Evolutionary conservation across 352 stramenopile species (phyloP).

Genomic region (Pythium rishiriense): DNA sequence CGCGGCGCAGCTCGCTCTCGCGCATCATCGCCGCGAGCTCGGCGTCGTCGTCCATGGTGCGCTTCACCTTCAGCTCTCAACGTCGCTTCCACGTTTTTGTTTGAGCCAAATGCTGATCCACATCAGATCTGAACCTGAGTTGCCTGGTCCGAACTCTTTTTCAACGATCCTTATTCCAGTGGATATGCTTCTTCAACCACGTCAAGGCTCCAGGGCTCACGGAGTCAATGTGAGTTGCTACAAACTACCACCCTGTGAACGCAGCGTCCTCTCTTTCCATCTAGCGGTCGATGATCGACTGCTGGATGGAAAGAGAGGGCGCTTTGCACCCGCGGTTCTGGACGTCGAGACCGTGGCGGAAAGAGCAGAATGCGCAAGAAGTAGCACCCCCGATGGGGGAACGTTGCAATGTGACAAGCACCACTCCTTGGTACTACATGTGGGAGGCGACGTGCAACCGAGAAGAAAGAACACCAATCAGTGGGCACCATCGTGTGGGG

Average conservation of each 20-base stretch:
- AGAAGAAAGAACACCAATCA: constrained; percentile 20
- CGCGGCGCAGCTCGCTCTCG: constrained; percentile 34
- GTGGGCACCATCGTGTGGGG: neutral
- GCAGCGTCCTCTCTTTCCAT: no score
- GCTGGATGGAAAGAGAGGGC: no score
- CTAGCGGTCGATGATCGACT: no score
- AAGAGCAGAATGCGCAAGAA: no score
- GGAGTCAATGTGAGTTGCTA: no score
- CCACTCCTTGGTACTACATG: neutral
- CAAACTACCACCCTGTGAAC: no score
- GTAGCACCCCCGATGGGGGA: no score
- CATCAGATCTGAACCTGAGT: constrained; percentile 14
- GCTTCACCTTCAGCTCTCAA: neutral
- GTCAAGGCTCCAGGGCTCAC: no score
- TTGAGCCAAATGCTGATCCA: neutral
- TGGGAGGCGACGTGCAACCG: neutral
- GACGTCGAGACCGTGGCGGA: no score
- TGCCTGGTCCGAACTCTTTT: neutral
- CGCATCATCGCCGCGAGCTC: constrained; percentile 44
- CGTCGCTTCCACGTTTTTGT: no score
- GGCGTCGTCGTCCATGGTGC: constrained; percentile 43
- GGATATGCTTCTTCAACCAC: neutral
- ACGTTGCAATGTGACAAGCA: neutral
- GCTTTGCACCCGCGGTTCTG: no score
- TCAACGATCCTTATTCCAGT: neutral